Conservation (phyloP, 352 stramenopile species). For the Phytophthora palmivora region DNA sequence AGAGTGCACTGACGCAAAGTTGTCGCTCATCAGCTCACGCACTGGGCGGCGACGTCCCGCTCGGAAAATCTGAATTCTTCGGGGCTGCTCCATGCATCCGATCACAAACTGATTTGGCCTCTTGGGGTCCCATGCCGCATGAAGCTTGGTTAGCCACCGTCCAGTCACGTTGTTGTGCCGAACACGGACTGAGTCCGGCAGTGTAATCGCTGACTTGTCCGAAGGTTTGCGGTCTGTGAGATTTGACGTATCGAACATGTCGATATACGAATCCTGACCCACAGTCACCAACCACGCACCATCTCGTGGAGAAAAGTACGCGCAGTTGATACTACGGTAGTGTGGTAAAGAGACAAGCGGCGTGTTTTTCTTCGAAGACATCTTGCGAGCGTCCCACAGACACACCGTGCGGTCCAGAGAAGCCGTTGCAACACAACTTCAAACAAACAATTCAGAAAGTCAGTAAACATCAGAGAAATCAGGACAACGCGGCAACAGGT, state of each 20-base stretch:
- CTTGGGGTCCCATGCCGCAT: constrained; percentile 84
- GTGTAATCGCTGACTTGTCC: constrained; percentile 42
- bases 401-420: constrained; percentile 84
- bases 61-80: constrained; percentile 85
- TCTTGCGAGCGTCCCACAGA: constrained; percentile 80
- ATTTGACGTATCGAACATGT: constrained; percentile 72
- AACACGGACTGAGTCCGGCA: constrained; percentile 48
- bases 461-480: not conserved
- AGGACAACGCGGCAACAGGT: not conserved
- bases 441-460: constrained; percentile 16
- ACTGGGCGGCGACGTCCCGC: constrained; percentile 70
- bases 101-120: constrained; percentile 78
- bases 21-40: constrained; percentile 70
- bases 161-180: constrained; percentile 88
- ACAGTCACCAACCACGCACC: constrained; percentile 83
- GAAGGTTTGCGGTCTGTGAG: constrained; percentile 35
- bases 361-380: constrained; percentile 48
- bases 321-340: constrained; percentile 85
- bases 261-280: constrained; percentile 82
- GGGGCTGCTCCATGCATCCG: constrained; percentile 83
- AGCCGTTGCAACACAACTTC: constrained; percentile 76
- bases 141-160: constrained; percentile 89
- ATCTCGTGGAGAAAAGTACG: constrained; percentile 78
- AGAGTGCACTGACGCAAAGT: constrained; percentile 85
- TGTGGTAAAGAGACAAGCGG: constrained; percentile 72